Evolutionary conservation across 768 basidiomycete genomes (phyloP).

Genomic region (Imleria badia): DNA sequence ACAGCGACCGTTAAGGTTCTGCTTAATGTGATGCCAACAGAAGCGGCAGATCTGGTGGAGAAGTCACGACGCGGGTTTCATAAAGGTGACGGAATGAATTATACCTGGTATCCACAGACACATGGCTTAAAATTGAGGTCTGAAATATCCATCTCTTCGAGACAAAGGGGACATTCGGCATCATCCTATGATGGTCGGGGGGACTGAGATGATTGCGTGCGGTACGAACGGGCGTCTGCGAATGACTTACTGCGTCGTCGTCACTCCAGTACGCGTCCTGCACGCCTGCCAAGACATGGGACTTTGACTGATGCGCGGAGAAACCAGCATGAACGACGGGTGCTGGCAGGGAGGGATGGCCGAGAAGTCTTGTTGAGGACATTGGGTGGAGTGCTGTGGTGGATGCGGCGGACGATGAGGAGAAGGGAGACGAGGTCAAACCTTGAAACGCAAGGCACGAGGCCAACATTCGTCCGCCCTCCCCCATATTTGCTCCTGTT

Average conservation of each 20-base stretch:
- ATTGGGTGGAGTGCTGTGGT: slow-evolving; percentile 29
- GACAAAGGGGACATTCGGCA: slow-evolving; percentile 95
- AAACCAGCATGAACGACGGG: slow-evolving; percentile 72
- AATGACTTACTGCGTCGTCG: slow-evolving; percentile 70
- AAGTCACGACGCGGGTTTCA: slow-evolving; percentile 15
- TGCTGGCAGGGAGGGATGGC: slow-evolving; percentile 66
- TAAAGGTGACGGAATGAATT: slow-evolving; percentile 16
- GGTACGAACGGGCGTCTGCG: slow-evolving; percentile 1
- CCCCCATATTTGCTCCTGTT: slow-evolving; percentile 21
- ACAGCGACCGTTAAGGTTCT: slow-evolving; percentile 93
- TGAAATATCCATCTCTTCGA: slow-evolving; percentile 98
- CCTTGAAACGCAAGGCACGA: slow-evolving; percentile 28
- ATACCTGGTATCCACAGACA: slow-evolving; percentile 95
- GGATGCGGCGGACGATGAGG: slow-evolving; percentile 20
- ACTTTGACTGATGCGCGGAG: slow-evolving; percentile 76
- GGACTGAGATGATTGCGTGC: slow-evolving; percentile 14
- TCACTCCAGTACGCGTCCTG: slow-evolving; percentile 98
- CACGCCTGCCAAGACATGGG: slow-evolving; percentile 82
- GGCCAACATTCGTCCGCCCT: slow-evolving; percentile 17
- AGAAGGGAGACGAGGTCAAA: slow-evolving; percentile 12
- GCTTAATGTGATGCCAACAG: slow-evolving; percentile 98
- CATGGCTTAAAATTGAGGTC: slow-evolving; percentile 99
- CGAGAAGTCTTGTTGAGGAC: slow-evolving; percentile 56
- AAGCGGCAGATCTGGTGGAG: slow-evolving; percentile 90
- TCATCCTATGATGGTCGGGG: slow-evolving; percentile 67